These are phyloP conservation scores for Aspergillus melleus DNA, from an alignment of 2,329 filamentous ascomycete species.

Conservation along the genomic window DNA sequence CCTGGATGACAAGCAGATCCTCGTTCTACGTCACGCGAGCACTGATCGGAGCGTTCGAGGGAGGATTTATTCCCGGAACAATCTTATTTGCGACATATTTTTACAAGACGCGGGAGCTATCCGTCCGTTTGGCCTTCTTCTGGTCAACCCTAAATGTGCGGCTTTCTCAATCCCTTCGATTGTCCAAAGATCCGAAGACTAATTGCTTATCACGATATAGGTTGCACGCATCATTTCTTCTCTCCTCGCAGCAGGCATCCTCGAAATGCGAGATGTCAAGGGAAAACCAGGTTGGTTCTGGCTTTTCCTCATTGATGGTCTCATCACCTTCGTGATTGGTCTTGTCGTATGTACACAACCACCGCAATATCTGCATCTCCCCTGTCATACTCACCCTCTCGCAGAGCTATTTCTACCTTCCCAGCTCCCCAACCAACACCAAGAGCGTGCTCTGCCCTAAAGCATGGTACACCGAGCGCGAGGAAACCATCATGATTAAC, in stretches of 20 bases:
- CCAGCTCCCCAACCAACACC: slow-evolving; percentile 29
- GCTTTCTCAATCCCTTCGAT: not conserved
- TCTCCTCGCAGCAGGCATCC: slow-evolving; percentile 41
- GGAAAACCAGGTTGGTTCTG: slow-evolving; percentile 46
- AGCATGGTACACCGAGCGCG: slow-evolving; percentile 28
- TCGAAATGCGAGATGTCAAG: slow-evolving; percentile 44
- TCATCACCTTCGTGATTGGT: slow-evolving; percentile 46
- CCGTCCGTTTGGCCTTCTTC: slow-evolving; percentile 44
- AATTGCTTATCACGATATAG: not conserved
- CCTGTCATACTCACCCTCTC: not conserved
- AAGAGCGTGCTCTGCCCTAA: slow-evolving; percentile 22
- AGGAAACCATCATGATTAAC: slow-evolving; percentile 33
- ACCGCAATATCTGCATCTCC: not conserved
- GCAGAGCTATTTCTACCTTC: slow-evolving; percentile 30
- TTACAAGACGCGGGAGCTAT: slow-evolving; percentile 43
- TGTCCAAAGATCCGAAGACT: not conserved
- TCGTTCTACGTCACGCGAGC: slow-evolving; percentile 41
- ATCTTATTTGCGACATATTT: slow-evolving; percentile 46
- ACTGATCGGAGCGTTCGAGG: slow-evolving; percentile 44
- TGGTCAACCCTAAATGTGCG: slow-evolving; percentile 41
- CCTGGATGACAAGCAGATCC: slow-evolving; percentile 31
- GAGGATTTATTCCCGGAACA: slow-evolving; percentile 36
- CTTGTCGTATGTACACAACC: slow-evolving; percentile 29
- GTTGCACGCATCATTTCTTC: slow-evolving; percentile 38
- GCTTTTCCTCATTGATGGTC: slow-evolving; percentile 46